Base-by-base conservation (phyloP, 2,329 filamentous ascomycete species). In the Hypoxylon sp. region DNA sequence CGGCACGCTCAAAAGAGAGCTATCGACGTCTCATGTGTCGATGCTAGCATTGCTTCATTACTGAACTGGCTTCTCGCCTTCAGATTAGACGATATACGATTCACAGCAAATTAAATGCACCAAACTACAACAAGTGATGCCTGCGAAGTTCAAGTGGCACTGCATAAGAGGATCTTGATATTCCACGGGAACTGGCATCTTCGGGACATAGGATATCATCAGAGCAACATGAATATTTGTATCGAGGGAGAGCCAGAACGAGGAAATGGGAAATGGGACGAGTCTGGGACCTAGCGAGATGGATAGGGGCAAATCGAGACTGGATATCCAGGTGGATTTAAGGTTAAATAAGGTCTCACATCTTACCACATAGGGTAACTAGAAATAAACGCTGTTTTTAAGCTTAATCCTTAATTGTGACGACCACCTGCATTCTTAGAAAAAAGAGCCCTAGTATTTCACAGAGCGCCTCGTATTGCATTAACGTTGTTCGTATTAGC, bases 401-500 rank as follows among this genome's bases (percentile, higher is more conserved):
- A 17, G 19, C 19, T n/a, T 17, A 28, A 9, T 36, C 11, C 32
- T 36, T 57, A 25, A 25, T 36, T 17, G 5, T 36, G 28, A 25
- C 17, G 17, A 55, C 14, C 25, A 32, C n/a, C n/a, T 11, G 6
- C 13, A 2, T 5, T 25, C 25, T 5, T 5, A 17, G 23, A 3
- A 21, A 17, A n/a, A n/a, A 52, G 4, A 23, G 11, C 11, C n/a
- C 3, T 5, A 45, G 32, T 3, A 50, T 38, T 28, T 19, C 17
- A 11, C 28, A 38, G 49, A 25, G 13, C 9, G 19, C 6, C 5
- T 43, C 19, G 3, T 41, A 36, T 28, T 32, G 43, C 19, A 62
- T 65, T 61, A 57, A 55, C 50, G 14, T 45, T 48, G 34, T 60
- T 52, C 38, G n/a, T 56, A 60, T 60, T 66, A 48, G 25, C 17